Percentiles rank a stretch among this genome's conserved stretches.
phyloP scores from a whole-genome alignment of 139 green algal genomes.

The Auxenochlorella pyrenoidosa region DNA sequence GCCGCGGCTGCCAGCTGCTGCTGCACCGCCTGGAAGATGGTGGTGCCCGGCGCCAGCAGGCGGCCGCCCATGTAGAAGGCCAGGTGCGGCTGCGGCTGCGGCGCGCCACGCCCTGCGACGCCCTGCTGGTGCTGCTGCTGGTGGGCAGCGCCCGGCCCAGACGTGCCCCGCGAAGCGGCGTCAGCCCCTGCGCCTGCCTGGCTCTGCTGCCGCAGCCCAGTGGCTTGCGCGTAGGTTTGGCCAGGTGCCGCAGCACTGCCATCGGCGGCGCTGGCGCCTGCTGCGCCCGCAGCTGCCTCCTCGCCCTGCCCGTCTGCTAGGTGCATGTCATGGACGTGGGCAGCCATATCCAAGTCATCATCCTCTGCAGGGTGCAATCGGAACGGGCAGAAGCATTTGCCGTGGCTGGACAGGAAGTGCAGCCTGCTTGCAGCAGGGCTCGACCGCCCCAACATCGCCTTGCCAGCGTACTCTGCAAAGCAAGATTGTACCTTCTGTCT shows the following conservation, averaged over 20 bases:
- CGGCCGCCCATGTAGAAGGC: conserved; percentile 71
- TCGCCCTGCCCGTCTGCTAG: conserved; percentile 49
- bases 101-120: conserved; percentile 9
- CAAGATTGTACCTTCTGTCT: too few relatives aligned
- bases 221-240: conserved; percentile 27
- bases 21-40: conserved; percentile 86
- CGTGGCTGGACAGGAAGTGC: too few relatives aligned
- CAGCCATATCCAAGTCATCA: conserved; percentile 42
- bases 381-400: too few relatives aligned
- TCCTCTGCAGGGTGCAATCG: too few relatives aligned
- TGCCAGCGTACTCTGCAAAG: too few relatives aligned
- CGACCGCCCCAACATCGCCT: too few relatives aligned
- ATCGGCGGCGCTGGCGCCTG: conserved; percentile 20
- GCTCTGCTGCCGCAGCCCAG: conserved; percentile 25
- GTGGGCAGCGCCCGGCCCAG: background rate
- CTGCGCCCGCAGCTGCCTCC: background rate
- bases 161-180: background rate
- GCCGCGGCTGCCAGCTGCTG: conserved; percentile 21
- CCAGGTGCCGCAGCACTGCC: background rate
- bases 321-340: conserved; percentile 82
- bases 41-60: conserved; percentile 59
- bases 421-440: too few relatives aligned
- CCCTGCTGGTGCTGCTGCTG: conserved; percentile 3
- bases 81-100: conserved; percentile 60
- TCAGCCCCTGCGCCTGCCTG: background rate